Conservation (phyloP, 345 rosid species). For the Lagerstroemia speciosa region DNA sequence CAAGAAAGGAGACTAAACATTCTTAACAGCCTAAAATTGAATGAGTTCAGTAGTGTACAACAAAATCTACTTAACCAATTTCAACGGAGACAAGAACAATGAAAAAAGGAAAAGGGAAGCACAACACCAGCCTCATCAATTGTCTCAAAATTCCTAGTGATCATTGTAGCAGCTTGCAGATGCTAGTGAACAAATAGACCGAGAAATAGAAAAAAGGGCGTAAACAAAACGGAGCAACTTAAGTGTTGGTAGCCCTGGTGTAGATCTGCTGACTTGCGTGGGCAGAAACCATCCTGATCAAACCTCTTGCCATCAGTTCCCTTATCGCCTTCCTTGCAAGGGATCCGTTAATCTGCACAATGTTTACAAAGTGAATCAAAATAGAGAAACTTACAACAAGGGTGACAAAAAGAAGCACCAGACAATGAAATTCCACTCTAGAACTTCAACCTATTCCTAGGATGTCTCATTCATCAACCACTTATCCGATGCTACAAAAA, state of each 20-base stretch:
- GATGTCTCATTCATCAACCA: neutral
- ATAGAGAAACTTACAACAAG: too few relatives aligned
- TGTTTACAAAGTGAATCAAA: neutral
- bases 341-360: constrained; percentile 54
- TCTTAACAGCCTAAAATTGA: neutral
- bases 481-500: neutral
- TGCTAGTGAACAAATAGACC: neutral
- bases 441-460: neutral
- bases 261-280: constrained; percentile 82
- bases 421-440: neutral
- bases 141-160: constrained; percentile 1
- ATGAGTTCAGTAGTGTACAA: neutral
- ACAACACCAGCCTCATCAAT: neutral
- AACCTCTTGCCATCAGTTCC: constrained; percentile 75
- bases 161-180: neutral
- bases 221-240: constrained; percentile 3
- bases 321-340: constrained; percentile 65
- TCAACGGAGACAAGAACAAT: neutral
- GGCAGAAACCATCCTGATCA: constrained; percentile 63
- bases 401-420: neutral
- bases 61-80: neutral
- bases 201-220: neutral
- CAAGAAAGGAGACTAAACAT: neutral
- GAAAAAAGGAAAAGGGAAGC: neutral
- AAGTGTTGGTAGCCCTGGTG: constrained; percentile 69